Evolutionary conservation across 768 basidiomycete species (phyloP).

Genomic region (Erythrobasidium yunnanense): DNA sequence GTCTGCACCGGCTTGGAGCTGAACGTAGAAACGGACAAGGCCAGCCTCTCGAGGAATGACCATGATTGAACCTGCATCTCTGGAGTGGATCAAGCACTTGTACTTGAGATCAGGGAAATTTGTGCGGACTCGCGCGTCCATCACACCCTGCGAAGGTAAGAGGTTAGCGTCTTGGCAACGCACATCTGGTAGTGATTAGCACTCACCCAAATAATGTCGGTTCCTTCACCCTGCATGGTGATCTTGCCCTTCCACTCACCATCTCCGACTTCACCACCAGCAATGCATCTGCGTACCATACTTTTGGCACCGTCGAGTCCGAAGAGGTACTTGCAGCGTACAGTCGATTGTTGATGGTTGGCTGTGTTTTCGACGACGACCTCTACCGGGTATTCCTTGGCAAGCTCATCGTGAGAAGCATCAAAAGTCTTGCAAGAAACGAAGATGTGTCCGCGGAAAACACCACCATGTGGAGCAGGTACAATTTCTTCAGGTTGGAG

Average conservation of each 20-base stretch:
- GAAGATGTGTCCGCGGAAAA: slow-evolving; percentile 36
- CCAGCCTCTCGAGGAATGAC: slow-evolving; percentile 52
- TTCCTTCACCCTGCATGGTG: slow-evolving; percentile 66
- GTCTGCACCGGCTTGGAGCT: slow-evolving; percentile 29
- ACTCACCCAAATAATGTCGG: slow-evolving; percentile 57
- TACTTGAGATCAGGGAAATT: slow-evolving; percentile 60
- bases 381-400: slow-evolving; percentile 30
- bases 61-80: slow-evolving; percentile 51
- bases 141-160: neutral
- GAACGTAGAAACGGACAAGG: slow-evolving; percentile 36
- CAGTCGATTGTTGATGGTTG: slow-evolving; percentile 30
- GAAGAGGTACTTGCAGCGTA: slow-evolving; percentile 36
- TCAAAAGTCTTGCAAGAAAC: slow-evolving; percentile 33
- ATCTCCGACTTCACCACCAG: slow-evolving; percentile 33
- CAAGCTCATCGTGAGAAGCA: slow-evolving; percentile 18
- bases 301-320: slow-evolving; percentile 57
- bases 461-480: slow-evolving; percentile 33
- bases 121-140: slow-evolving; percentile 44
- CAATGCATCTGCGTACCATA: slow-evolving; percentile 53
- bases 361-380: slow-evolving; percentile 29
- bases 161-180: slow-evolving; percentile 45
- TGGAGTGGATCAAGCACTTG: slow-evolving; percentile 53
- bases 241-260: slow-evolving; percentile 46
- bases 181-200: slow-evolving; percentile 44
- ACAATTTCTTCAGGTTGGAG: slow-evolving; percentile 31